phyloP scores from a whole-genome alignment of 257 asterid species.

The Solanum pinnatisectum region DNA sequence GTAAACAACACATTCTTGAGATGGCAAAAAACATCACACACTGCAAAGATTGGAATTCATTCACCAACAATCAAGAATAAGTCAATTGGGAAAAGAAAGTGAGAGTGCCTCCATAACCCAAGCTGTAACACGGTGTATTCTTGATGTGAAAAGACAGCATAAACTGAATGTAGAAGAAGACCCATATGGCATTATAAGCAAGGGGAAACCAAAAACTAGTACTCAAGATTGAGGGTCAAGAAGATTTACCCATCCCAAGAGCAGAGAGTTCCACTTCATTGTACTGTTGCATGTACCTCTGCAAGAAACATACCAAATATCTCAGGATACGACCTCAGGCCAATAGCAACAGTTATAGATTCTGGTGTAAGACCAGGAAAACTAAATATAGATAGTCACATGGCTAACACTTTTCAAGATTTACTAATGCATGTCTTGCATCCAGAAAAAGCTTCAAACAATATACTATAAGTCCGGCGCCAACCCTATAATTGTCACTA shows the following conservation, averaged over 20 bases:
- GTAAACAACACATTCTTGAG: not conserved
- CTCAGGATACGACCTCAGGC: not conserved
- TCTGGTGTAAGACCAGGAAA: not conserved
- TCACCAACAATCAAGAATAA: not conserved
- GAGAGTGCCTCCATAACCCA: not conserved
- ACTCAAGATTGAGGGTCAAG: not conserved
- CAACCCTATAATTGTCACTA: not conserved
- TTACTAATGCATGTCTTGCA: not conserved
- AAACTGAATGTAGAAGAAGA: not conserved
- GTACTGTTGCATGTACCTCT: conserved; percentile 69
- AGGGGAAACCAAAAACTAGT: not conserved
- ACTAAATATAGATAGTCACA: not conserved
- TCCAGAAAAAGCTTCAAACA: not conserved
- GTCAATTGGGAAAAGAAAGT: not conserved
- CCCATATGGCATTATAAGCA: not conserved
- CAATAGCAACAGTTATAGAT: not conserved
- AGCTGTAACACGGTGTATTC: not conserved
- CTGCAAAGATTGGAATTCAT: not conserved
- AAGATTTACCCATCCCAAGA: conserved; percentile 67
- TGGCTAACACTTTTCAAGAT: not conserved
- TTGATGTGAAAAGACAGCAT: not conserved
- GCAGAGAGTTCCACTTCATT: conserved; percentile 71
- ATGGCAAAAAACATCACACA: not conserved
- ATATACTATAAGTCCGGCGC: not conserved
- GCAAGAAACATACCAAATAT: conserved; percentile 7